These are phyloP conservation scores for Alternaria viburni DNA, from an alignment of 2,329 filamentous ascomycete species.

Conservation along the genomic window DNA sequence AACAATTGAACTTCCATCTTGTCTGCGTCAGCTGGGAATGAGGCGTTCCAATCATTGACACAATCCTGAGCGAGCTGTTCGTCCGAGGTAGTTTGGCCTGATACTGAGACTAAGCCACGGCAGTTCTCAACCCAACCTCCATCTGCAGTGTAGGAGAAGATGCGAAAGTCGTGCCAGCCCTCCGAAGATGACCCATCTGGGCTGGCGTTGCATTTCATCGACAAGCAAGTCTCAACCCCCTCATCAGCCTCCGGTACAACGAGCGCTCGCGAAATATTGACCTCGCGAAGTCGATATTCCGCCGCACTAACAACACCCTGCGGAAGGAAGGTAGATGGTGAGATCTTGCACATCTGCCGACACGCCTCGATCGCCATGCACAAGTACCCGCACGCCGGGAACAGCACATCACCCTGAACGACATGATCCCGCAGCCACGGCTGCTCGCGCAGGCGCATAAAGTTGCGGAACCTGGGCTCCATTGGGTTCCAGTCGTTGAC, in stretches of 20 bases:
- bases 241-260: constrained; percentile 31
- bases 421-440: constrained; percentile 27
- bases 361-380: constrained; percentile 26
- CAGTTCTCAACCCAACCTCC: constrained; percentile 23
- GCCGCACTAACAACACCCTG: neutral
- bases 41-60: neutral
- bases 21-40: neutral
- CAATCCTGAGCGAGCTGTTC: constrained; percentile 8
- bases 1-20: constrained; percentile 5
- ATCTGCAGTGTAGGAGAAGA: constrained; percentile 20
- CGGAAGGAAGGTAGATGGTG: constrained; percentile 6
- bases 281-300: constrained; percentile 27
- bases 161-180: constrained; percentile 21
- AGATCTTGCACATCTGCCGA: constrained; percentile 10
- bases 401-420: constrained; percentile 29
- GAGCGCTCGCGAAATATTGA: constrained; percentile 21
- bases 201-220: constrained; percentile 11
- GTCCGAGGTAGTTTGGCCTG: neutral
- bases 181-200: neutral
- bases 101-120: constrained; percentile 14
- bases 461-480: constrained; percentile 31
- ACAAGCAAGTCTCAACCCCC: constrained; percentile 31
- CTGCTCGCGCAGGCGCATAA: constrained; percentile 27
- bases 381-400: constrained; percentile 19
- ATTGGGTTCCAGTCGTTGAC: constrained; percentile 15